These are phyloP conservation scores for Cotoneaster glaucophyllus DNA, from an alignment of 306 rosid species.

Conservation along the genomic window DNA sequence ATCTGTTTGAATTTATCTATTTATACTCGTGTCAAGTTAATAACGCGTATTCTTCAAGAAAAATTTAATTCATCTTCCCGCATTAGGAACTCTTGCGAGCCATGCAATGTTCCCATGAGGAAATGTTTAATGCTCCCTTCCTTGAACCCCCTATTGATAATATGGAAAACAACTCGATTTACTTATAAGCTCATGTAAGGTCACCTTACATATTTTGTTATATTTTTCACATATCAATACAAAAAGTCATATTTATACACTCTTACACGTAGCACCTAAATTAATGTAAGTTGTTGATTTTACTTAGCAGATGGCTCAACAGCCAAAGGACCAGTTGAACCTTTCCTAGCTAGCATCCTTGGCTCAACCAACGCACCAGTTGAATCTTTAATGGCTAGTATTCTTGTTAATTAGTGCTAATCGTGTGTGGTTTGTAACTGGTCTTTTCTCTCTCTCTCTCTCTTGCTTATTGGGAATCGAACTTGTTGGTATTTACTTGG, in stretches of 20 bases:
- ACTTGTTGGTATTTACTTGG: background rate
- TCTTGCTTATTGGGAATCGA: background rate
- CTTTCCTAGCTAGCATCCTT: background rate
- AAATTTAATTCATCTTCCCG: too few relatives aligned
- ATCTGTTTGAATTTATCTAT: too few relatives aligned
- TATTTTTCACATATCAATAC: too few relatives aligned
- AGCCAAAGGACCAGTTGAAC: background rate
- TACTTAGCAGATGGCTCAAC: too few relatives aligned
- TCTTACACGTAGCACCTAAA: background rate
- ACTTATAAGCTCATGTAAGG: too few relatives aligned
- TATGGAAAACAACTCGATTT: rapidly evolving
- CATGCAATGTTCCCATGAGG: background rate
- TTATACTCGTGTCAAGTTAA: too few relatives aligned
- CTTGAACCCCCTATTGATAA: background rate
- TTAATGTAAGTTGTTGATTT: background rate
- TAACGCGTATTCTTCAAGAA: too few relatives aligned
- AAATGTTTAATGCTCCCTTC: background rate
- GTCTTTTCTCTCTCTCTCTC: background rate
- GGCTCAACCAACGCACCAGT: background rate
- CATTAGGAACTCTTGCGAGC: too few relatives aligned
- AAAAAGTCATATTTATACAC: too few relatives aligned
- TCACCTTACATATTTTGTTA: too few relatives aligned
- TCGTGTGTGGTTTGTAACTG: background rate
- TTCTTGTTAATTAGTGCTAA: background rate
- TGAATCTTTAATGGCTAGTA: background rate